Base-by-base conservation (phyloP, 1,139 yeast species). In the Hyphopichia pseudoburtonii region DNA sequence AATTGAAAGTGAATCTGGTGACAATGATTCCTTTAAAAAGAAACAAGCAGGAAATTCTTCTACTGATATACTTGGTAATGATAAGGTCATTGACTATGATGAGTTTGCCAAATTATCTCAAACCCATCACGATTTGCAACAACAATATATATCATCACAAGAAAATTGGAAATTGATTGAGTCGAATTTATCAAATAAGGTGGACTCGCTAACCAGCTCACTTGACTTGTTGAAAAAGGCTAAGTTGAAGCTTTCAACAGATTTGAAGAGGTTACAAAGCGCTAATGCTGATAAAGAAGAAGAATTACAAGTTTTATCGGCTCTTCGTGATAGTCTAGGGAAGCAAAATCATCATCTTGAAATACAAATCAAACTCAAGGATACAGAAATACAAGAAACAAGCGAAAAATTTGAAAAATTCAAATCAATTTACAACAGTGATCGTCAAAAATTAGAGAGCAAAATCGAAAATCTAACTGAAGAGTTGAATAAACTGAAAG, bases 141-240 rank as follows among this genome's bases (percentile, higher is more conserved):
- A 76, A 9, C 89, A 83, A 50, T 83, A 82, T 51, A 66, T 81
- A 6, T 72, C 80, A 17, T 84, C 89, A 0, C 77, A 77, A 36
- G 81, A 77, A 38, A 80, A 78, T 51, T 84, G 89, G 88, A 73
- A 77, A 36, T 64, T 73, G 11, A 73, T 81, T 27, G 90, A 85
- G 50, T 62, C 76, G 21, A 69, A 72, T 25, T 57, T 83, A 38
- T 63, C 72, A 34, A 52, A 59, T 12, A 76, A 77, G 40, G 64
- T 80, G 7, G 67, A 74, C 17, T 59, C 60, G 26, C 59, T 82
- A 29, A 71, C 76, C 27, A 44, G 55, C 14, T 56, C 66, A 3
- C 44, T 68, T 2, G 78, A 73, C 7, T 36, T 51, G 2, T 43
- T 64, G 32, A 70, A 64, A 39, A 60, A 58, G 36, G 47, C 64